A percentile compares a stretch with the other conserved stretches of the same genome.
phyloP scores from a whole-genome alignment of 306 rosid species.

The Casuarina cunninghamiana region DNA sequence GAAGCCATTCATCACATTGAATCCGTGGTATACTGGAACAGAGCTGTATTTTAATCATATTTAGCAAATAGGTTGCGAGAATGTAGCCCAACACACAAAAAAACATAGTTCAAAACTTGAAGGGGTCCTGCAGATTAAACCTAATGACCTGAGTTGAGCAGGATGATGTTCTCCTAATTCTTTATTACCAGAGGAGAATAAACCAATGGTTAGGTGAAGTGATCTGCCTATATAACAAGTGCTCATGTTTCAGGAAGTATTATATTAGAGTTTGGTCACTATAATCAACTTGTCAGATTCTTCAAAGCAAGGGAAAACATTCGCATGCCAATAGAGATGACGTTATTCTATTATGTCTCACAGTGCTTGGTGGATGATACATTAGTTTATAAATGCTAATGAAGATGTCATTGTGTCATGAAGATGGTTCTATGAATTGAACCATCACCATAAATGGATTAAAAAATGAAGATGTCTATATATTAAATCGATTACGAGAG shows the following conservation, averaged over 20 bases:
- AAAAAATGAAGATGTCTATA: background rate
- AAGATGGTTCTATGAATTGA: background rate
- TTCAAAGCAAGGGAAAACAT: conserved; percentile 33
- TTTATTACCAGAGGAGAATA: conserved; percentile 9
- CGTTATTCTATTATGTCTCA: conserved; percentile 12
- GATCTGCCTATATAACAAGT: conserved; percentile 20
- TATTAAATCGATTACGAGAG: no score
- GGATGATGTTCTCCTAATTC: conserved; percentile 18
- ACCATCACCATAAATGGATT: background rate
- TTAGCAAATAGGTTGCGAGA: background rate
- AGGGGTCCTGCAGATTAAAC: background rate
- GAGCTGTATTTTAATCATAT: background rate
- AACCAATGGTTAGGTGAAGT: conserved; percentile 18
- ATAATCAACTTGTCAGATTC: background rate
- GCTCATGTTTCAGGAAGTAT: background rate
- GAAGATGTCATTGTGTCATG: background rate
- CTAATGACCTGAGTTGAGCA: background rate
- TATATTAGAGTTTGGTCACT: conserved; percentile 13
- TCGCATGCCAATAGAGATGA: conserved; percentile 27
- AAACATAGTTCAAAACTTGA: background rate
- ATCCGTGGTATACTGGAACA: no score
- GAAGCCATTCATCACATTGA: no score
- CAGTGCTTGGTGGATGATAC: background rate
- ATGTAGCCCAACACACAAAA: no score
- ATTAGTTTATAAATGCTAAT: background rate